Evolutionary conservation across 345 rosid species (phyloP).

Genomic region (Cardiospermum halicacabum): DNA sequence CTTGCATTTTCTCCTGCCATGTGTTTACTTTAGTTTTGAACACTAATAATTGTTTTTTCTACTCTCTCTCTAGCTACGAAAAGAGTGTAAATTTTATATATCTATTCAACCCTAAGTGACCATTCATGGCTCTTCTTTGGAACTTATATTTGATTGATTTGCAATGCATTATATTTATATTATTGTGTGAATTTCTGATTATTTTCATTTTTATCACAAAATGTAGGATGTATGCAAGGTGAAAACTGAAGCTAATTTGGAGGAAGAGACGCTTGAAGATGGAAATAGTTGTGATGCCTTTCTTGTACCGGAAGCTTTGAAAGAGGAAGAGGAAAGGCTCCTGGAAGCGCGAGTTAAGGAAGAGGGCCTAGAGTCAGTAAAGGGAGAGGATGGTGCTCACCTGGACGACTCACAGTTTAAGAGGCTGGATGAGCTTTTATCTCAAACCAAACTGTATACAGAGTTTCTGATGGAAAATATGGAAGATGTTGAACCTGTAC

Average conservation of each 20-base stretch:
- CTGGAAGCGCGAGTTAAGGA: constrained; percentile 41
- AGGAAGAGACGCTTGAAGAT: constrained; percentile 32
- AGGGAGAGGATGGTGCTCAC: constrained; percentile 28
- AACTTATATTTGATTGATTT: constrained; percentile 1
- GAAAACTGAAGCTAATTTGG: constrained; percentile 17
- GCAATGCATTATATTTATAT: not conserved
- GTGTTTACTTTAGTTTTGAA: not conserved
- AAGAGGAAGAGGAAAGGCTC: constrained; percentile 65
- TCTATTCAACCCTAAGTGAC: not conserved
- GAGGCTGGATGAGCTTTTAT: constrained; percentile 74
- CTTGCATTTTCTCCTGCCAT: not conserved
- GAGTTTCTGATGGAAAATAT: constrained; percentile 88
- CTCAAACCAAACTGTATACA: constrained; percentile 73
- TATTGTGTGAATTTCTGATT: not conserved
- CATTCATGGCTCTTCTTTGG: not conserved
- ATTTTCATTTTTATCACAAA: not conserved
- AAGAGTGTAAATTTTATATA: not conserved
- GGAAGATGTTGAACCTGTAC: constrained; percentile 72
- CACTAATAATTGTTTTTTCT: too few relatives aligned
- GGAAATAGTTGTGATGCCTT: constrained; percentile 51
- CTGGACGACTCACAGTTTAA: constrained; percentile 57
- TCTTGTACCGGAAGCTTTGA: constrained; percentile 48
- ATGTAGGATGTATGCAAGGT: constrained; percentile 38
- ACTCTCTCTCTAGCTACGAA: too few relatives aligned
- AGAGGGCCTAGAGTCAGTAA: constrained; percentile 37